A percentile compares a stretch with the other conserved stretches of the same genome.
These are phyloP conservation scores for Penicillium sclerotiorum DNA, from an alignment of 2,329 filamentous ascomycete genomes.

Conservation along the genomic window DNA sequence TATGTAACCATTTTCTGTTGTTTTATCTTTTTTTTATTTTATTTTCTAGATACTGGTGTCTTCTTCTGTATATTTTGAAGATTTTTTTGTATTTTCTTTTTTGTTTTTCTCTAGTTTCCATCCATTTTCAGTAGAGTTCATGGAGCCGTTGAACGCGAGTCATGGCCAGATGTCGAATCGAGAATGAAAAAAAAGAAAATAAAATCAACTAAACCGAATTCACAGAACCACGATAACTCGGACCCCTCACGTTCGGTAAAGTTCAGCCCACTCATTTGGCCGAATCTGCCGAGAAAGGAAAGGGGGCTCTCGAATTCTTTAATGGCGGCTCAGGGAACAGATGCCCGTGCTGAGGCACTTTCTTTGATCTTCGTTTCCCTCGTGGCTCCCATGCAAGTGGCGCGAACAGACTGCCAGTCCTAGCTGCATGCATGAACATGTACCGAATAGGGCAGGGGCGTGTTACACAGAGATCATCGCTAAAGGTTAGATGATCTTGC, in stretches of 20 bases:
- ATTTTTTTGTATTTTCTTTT: too few species aligned
- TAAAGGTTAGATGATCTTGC: too few species aligned
- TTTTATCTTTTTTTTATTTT: background rate
- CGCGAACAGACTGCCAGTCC: too few species aligned
- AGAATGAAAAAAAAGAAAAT: background rate
- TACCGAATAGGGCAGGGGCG: too few species aligned
- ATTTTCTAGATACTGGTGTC: background rate
- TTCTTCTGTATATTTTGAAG: background rate
- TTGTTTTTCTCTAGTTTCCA: too few species aligned
- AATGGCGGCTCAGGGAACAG: background rate
- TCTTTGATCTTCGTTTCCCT: conserved; percentile 1
- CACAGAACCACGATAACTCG: background rate
- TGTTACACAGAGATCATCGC: too few species aligned
- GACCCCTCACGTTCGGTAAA: background rate
- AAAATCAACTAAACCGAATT: too few species aligned
- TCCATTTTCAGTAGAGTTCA: too few species aligned
- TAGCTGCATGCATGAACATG: too few species aligned
- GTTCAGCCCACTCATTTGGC: background rate
- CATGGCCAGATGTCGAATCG: background rate
- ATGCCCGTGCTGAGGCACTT: background rate
- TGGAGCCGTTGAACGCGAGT: background rate
- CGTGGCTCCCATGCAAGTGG: background rate
- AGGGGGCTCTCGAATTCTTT: background rate
- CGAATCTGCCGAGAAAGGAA: background rate
- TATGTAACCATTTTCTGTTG: background rate